phyloP scores from a whole-genome alignment of 257 asterid genomes.

The Ilex aquifolium region DNA sequence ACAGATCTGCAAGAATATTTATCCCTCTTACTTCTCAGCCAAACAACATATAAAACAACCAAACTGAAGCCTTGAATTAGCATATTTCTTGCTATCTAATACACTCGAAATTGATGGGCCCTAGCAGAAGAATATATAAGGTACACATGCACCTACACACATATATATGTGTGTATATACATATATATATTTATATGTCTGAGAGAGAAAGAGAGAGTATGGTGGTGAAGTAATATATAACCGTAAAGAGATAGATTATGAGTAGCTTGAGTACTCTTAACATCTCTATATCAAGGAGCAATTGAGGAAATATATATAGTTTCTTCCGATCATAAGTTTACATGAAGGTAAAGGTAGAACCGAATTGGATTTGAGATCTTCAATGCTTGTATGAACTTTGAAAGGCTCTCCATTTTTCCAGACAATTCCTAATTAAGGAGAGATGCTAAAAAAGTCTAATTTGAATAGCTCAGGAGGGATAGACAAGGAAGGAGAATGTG shows the following conservation, averaged over 20 bases:
- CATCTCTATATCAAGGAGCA: too few relatives aligned
- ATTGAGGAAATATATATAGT: background rate
- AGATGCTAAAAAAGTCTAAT: background rate
- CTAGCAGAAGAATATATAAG: slow-evolving; percentile 32
- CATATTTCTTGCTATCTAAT: slow-evolving; percentile 18
- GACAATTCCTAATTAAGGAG: too few relatives aligned
- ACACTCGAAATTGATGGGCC: slow-evolving; percentile 24
- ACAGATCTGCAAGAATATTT: slow-evolving; percentile 32
- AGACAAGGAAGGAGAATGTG: slow-evolving; percentile 97
- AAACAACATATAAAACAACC: slow-evolving; percentile 34
- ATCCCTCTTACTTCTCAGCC: slow-evolving; percentile 23
- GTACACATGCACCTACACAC: background rate
- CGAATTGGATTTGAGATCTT: too few relatives aligned
- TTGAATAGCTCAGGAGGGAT: slow-evolving; percentile 94
- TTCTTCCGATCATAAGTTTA: slow-evolving; percentile 1
- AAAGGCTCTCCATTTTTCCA: background rate
- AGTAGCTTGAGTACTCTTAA: too few relatives aligned
- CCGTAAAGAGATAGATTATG: too few relatives aligned
- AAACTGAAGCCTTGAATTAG: slow-evolving; percentile 25
- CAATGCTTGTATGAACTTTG: background rate
- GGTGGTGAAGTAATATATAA: too few relatives aligned
- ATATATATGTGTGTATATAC: background rate
- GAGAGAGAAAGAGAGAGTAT: background rate
- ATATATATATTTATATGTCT: slow-evolving; percentile 6
- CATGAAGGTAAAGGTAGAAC: too few relatives aligned